Base-by-base conservation (phyloP, 352 stramenopile species). In the Globisporangium heterothallicum region DNA sequence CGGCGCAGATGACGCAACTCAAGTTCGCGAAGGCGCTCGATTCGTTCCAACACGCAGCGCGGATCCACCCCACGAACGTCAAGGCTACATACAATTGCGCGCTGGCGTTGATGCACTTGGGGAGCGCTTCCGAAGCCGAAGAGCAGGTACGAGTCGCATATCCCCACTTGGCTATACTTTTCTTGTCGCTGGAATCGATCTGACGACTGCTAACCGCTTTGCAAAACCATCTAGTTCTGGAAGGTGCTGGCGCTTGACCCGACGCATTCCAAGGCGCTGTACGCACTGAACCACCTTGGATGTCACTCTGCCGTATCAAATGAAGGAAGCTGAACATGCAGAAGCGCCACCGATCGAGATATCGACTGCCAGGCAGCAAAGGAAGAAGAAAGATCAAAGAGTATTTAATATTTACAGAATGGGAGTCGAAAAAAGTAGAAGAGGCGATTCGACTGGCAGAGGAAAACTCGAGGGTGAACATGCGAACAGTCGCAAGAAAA, bases 81-180 rank as follows among this genome's bases (percentile, higher is more conserved):
- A 88, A 88, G 56, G 73, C 74, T 12, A 49, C 67, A 9, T 88
- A 83, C 70, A 85, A 88, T 46, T 52, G 50, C 18, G 76, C 66
- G 4, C 58, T 88, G 2, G 71, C 67, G 43, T 66, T 84, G 41
- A 52, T 86, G 42, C 58, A 77, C 27, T 55, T 87, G 22, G 46
- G 49, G 0, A 49, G 64, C 26, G 48, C 38, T 0, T 27, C 51
- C 0, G 58, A 74, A 44, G 79, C 71, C 0, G 36, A 61, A 26
- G 49, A 42, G 25, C 61, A 75, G 51, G 67, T 86, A 55, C 26
- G 59, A 38, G 4, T 22, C 18, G 42, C 3, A 58, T 56, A 9
- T 21, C n/a, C n/a, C n/a, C n/a, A n/a, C n/a, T n/a, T n/a, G n/a
- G n/a, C n/a, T n/a, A n/a, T n/a, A n/a, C n/a, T n/a, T n/a, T n/a